Conservation (phyloP, 2,329 filamentous ascomycete species). For the Aspergillus oerlinghausenensis region DNA sequence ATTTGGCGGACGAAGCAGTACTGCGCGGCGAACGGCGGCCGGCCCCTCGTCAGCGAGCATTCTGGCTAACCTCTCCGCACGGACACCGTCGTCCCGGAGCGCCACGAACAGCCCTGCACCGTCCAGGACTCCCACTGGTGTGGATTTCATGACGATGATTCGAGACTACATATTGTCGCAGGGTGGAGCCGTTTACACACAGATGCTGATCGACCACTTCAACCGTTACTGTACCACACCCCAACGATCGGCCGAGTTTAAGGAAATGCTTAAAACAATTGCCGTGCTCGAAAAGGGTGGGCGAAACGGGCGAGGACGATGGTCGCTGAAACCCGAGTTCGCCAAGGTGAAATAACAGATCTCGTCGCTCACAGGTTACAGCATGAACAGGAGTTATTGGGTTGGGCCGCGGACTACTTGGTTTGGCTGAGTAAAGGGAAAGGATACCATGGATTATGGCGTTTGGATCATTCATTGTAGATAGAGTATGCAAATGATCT, state of each 20-base stretch:
- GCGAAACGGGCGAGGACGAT: conserved; percentile 48
- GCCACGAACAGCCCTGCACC: conserved; percentile 41
- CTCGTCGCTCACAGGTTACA: too few species aligned
- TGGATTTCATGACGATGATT: conserved; percentile 68
- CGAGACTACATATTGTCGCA: conserved; percentile 73
- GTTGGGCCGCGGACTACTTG: background rate
- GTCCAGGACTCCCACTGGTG: conserved; percentile 42
- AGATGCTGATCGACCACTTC: conserved; percentile 87
- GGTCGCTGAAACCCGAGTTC: conserved; percentile 58
- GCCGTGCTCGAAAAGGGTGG: conserved; percentile 62
- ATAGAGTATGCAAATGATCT: background rate
- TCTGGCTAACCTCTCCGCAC: conserved; percentile 35
- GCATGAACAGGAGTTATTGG: background rate
- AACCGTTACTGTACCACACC: conserved; percentile 69
- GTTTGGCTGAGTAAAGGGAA: too few species aligned
- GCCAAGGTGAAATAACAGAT: conserved; percentile 13
- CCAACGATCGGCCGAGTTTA: conserved; percentile 72
- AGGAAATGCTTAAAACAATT: conserved; percentile 70
- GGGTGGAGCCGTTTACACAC: conserved; percentile 72
- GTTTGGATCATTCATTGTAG: background rate
- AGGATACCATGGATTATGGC: background rate
- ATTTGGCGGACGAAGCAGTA: conserved; percentile 35
- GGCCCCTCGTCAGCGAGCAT: conserved; percentile 40
- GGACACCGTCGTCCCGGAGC: conserved; percentile 19
- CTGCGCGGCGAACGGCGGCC: conserved; percentile 29